Evolutionary conservation across 2,329 filamentous ascomycete genomes (phyloP).

Genomic region (Chalaropsis ovoidea): DNA sequence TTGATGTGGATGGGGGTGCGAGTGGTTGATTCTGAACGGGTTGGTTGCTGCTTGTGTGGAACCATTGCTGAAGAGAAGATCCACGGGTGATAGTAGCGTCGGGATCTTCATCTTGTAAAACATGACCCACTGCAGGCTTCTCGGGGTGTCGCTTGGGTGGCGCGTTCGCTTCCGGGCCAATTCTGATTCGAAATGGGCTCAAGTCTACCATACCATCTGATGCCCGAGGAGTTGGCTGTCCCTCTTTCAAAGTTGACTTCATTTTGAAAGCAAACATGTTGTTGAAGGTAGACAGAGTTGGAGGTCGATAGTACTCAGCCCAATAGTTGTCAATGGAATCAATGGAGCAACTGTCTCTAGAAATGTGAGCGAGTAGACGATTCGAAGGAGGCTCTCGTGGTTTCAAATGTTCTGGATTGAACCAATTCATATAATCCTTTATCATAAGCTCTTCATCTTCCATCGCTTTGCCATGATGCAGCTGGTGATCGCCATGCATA

Average conservation of each 20-base stretch:
- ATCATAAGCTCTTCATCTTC: conserved; percentile 54
- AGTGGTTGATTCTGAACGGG: neutral
- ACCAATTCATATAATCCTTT: conserved; percentile 78
- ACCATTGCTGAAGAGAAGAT: conserved; percentile 52
- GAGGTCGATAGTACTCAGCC: conserved; percentile 90
- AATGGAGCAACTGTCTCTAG: conserved; percentile 34
- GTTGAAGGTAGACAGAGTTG: conserved; percentile 74
- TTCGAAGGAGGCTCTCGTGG: conserved; percentile 47
- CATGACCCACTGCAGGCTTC: conserved; percentile 54
- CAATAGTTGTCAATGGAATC: conserved; percentile 83
- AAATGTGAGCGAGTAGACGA: neutral
- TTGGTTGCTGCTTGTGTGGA: conserved; percentile 29
- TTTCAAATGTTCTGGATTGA: conserved; percentile 60
- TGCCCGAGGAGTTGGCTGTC: conserved; percentile 35
- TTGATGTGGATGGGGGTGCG: neutral
- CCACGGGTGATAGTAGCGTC: conserved; percentile 36
- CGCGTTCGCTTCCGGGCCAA: conserved; percentile 41
- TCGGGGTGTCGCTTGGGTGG: conserved; percentile 42
- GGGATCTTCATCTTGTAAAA: conserved; percentile 37
- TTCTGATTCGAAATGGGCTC: conserved; percentile 77
- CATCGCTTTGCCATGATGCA: conserved; percentile 79
- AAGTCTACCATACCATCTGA: conserved; percentile 68
- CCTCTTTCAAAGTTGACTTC: conserved; percentile 77
- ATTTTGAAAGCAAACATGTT: conserved; percentile 92
- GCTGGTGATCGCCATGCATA: conserved; percentile 84